These are phyloP conservation scores for Olyra latifolia DNA, from an alignment of 176 grass and related monocot genomes.

Conservation along the genomic window DNA sequence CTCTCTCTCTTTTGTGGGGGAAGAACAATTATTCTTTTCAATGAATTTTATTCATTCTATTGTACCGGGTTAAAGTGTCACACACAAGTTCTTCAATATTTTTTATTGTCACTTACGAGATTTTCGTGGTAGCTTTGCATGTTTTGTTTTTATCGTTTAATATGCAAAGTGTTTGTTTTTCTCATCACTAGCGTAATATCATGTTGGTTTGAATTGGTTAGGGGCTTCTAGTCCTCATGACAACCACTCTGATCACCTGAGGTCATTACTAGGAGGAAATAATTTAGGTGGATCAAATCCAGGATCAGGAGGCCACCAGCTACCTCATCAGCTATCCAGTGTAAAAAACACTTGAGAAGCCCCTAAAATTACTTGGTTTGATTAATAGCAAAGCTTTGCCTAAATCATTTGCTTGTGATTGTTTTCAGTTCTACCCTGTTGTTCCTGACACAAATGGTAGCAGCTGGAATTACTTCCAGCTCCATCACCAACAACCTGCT, in stretches of 20 bases:
- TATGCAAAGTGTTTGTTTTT: neutral
- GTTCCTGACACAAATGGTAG: neutral
- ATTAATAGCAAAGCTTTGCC: neutral
- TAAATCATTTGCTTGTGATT: neutral
- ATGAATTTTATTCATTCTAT: neutral
- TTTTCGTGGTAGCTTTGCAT: neutral
- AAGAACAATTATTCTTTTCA: neutral
- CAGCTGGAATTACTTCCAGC: neutral
- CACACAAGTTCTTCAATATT: neutral
- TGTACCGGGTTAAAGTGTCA: neutral
- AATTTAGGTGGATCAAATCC: neutral
- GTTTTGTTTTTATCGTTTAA: neutral
- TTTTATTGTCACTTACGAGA: neutral
- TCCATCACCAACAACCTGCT: neutral
- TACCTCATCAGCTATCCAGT: neutral
- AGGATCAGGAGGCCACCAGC: neutral
- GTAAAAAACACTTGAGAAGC: conserved; percentile 12
- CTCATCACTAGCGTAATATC: neutral
- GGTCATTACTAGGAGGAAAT: neutral
- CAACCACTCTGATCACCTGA: neutral
- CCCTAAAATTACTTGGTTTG: neutral
- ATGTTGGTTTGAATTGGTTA: neutral
- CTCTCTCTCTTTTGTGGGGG: neutral
- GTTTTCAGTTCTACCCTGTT: neutral
- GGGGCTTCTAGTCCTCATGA: neutral